Conservation (phyloP, 2,329 filamentous ascomycete genomes). For the Lasiodiplodia citricola region DNA sequence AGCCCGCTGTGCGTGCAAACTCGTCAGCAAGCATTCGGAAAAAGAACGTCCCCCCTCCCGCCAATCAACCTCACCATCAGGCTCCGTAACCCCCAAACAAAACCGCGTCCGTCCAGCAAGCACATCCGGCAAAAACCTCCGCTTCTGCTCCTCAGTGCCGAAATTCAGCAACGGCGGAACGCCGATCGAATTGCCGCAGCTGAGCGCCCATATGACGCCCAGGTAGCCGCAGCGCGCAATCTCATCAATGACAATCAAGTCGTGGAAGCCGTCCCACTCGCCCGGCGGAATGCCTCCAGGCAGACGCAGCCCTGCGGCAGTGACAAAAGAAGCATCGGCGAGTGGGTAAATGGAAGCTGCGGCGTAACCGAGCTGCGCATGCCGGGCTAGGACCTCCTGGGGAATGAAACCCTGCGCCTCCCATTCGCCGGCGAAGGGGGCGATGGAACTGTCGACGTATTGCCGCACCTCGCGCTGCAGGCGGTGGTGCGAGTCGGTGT, state of each 20-base stretch:
- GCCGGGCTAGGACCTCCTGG: conserved; percentile 35
- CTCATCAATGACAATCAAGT: conserved; percentile 45
- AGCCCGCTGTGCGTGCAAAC: conserved; percentile 27
- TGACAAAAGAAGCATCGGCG: conserved; percentile 4
- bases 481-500: not conserved
- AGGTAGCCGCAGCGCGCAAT: conserved; percentile 37
- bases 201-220: conserved; percentile 31
- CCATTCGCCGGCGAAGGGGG: conserved; percentile 37
- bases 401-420: conserved; percentile 36
- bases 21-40: not conserved
- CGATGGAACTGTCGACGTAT: conserved; percentile 33
- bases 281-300: conserved; percentile 22
- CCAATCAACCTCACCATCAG: conserved; percentile 8
- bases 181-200: conserved; percentile 38
- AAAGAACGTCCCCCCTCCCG: too few species aligned
- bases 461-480: not conserved
- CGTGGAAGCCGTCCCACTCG: conserved; percentile 47
- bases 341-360: conserved; percentile 26
- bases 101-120: conserved; percentile 38
- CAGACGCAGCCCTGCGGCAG: not conserved
- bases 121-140: conserved; percentile 38
- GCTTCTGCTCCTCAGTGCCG: conserved; percentile 31
- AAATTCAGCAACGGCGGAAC: conserved; percentile 37
- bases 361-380: conserved; percentile 30
- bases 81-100: conserved; percentile 40